Conservation (phyloP, 306 rosid species). For the Mimosa pudica region DNA sequence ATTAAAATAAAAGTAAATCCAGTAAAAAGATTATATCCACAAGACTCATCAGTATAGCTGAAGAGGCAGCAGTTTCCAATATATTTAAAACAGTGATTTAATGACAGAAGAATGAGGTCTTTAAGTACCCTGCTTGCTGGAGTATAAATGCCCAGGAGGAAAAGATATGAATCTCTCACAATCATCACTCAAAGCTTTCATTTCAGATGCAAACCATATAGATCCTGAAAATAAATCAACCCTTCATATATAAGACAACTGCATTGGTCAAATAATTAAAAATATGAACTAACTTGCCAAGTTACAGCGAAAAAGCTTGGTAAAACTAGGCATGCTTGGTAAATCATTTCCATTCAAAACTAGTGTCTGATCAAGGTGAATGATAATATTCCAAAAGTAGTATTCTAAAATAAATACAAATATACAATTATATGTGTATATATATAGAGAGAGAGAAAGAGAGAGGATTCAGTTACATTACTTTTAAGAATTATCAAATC, state of each 20-base stretch:
- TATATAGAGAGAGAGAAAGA: neutral
- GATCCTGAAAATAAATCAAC: slow-evolving; percentile 66
- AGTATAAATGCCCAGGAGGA: slow-evolving; percentile 96
- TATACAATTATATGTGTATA: too few relatives aligned
- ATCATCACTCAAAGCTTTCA: slow-evolving; percentile 97
- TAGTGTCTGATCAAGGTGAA: slow-evolving; percentile 1
- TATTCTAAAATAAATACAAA: neutral
- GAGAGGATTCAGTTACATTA: slow-evolving; percentile 28
- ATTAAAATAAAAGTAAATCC: slow-evolving; percentile 9
- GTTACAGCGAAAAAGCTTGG: neutral
- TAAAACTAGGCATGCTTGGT: slow-evolving; percentile 1
- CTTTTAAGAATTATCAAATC: slow-evolving; percentile 22
- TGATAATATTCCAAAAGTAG: neutral
- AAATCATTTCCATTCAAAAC: neutral
- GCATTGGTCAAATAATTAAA: slow-evolving; percentile 1
- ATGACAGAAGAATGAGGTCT: slow-evolving; percentile 7
- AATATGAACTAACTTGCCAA: slow-evolving; percentile 12
- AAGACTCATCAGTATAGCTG: slow-evolving; percentile 19
- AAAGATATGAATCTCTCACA: slow-evolving; percentile 89
- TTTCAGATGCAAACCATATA: slow-evolving; percentile 96
- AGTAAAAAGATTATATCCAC: slow-evolving; percentile 6
- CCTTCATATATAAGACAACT: slow-evolving; percentile 22
- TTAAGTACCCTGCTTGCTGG: slow-evolving; percentile 81
- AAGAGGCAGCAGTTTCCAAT: neutral
- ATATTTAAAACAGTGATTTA: neutral